These are phyloP conservation scores for Abrus precatorius DNA, from an alignment of 306 rosid species.

Conservation along the genomic window DNA sequence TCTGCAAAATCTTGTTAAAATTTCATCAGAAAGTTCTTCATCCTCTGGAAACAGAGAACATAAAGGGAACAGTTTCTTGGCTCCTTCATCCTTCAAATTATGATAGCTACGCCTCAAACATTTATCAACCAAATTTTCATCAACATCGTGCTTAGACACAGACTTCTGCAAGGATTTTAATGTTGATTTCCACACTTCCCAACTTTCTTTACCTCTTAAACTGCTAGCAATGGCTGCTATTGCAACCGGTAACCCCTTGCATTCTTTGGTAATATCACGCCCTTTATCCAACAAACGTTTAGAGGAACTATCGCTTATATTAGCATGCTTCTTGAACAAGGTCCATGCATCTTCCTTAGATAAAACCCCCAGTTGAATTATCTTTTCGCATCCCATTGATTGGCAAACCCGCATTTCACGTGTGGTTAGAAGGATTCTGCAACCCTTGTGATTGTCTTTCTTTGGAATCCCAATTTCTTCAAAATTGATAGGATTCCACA, in stretches of 20 bases:
- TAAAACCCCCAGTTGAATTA: not conserved
- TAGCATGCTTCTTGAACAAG: too few relatives aligned
- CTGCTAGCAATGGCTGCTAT: conserved; percentile 3
- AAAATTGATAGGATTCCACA: not conserved
- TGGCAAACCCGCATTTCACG: not conserved
- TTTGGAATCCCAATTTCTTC: conserved; percentile 23
- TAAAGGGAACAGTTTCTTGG: not conserved
- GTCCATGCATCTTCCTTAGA: not conserved
- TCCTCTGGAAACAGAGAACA: too few relatives aligned
- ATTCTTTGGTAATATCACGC: not conserved
- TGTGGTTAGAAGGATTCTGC: conserved; percentile 31
- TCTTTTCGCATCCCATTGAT: conserved; percentile 7
- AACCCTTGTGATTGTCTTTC: not conserved
- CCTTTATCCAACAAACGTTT: too few relatives aligned
- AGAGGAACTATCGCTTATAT: too few relatives aligned
- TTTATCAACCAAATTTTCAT: not conserved
- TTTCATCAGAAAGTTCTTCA: too few relatives aligned
- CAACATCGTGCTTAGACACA: too few relatives aligned
- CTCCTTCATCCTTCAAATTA: not conserved
- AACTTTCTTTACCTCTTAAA: not conserved
- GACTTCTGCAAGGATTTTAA: too few relatives aligned
- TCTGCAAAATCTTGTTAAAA: too few relatives aligned
- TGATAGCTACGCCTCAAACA: conserved; percentile 33
- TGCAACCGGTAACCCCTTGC: conserved; percentile 42
- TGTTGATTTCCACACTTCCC: not conserved